Evolutionary conservation across 139 green algal species (phyloP).

Genomic region (Coelastrella sp.): DNA sequence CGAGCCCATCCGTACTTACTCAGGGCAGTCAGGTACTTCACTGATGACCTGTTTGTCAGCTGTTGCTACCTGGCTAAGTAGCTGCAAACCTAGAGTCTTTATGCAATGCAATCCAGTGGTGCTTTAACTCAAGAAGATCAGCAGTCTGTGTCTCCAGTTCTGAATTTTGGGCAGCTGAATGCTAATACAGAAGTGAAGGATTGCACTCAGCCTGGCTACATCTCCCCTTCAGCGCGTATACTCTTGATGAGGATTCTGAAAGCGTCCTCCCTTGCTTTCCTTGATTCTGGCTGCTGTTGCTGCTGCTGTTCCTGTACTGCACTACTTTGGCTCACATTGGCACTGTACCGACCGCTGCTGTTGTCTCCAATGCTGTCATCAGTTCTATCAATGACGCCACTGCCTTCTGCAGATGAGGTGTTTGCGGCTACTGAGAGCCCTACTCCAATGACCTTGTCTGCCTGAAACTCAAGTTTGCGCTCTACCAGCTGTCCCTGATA

Average conservation of each 20-base stretch:
- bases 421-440: conserved; percentile 24
- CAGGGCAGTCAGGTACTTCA: no score
- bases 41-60: no score
- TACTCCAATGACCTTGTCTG: conserved; percentile 38
- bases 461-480: conserved; percentile 25
- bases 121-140: no score
- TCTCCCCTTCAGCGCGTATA: background rate
- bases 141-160: no score
- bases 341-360: no score
- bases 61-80: no score
- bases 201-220: background rate
- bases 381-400: conserved; percentile 10
- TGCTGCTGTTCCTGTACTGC: background rate
- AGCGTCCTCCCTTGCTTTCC: background rate
- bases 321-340: no score
- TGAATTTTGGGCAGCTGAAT: no score
- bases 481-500: conserved; percentile 45
- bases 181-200: no score
- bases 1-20: no score
- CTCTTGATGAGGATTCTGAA: background rate
- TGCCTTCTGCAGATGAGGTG: background rate
- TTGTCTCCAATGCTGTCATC: background rate
- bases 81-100: no score
- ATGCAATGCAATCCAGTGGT: no score
- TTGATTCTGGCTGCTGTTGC: background rate